Evolutionary conservation across 2,329 filamentous ascomycete genomes (phyloP).

Genomic region (Albifimbria verrucaria): DNA sequence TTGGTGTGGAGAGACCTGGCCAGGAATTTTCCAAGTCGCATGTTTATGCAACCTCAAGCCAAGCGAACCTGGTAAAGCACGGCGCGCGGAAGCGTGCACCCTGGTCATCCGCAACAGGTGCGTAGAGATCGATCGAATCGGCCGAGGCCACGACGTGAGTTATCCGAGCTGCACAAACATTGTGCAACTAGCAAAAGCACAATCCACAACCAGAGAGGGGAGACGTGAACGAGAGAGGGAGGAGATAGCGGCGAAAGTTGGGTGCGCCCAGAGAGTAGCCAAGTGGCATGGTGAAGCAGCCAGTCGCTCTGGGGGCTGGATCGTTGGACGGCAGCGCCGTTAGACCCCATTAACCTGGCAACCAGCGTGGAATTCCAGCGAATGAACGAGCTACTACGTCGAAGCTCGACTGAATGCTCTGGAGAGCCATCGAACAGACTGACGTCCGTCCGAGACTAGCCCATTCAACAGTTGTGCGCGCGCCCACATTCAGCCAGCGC

Average conservation of each 20-base stretch:
- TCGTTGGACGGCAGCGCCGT: not conserved
- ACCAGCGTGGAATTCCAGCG: not conserved
- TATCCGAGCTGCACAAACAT: no score
- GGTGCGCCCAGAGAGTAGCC: not conserved
- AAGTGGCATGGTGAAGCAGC: not conserved
- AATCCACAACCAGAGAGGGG: no score
- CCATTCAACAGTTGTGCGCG: not conserved
- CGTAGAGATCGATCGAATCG: not conserved
- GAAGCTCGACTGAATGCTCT: no score
- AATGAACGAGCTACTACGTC: not conserved
- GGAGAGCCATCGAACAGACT: no score
- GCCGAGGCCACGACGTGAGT: not conserved
- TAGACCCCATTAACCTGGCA: not conserved
- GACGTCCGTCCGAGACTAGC: not conserved
- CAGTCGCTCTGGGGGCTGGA: not conserved
- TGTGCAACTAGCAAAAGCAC: no score
- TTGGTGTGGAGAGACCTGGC: not conserved
- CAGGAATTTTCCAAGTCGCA: not conserved
- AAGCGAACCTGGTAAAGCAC: no score
- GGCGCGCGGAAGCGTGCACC: no score
- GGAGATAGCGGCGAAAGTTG: not conserved
- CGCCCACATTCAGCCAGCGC: not conserved
- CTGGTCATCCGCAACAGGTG: no score
- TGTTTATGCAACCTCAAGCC: not conserved
- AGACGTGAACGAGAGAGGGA: no score